Evolutionary conservation across 495 filamentous ascomycete species (phyloP), one percentile per base, ranked within the genome.

Genomic region (Astrothelium subdiscretum): DNA sequence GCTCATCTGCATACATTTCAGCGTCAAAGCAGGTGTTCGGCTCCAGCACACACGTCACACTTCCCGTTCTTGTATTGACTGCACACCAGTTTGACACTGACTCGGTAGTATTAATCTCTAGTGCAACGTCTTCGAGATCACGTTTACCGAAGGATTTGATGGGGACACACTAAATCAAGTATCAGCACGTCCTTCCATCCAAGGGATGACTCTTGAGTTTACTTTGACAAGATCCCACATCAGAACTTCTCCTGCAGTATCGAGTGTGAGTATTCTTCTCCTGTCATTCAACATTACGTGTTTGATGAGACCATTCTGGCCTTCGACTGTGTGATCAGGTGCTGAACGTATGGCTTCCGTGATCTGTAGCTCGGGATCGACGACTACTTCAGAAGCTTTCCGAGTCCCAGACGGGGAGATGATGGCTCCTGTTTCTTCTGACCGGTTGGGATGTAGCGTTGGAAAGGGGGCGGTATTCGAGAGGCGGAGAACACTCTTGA

Each of bases 11-110:
- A 71, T 98, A 98, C 75, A 95, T 87, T 71, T 98, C 94, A 40
- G 92, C 95, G 73, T 97, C 95, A 68, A 98, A 98, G 71, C 94
- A 97, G 64, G 94, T 91, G 67, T 94, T 95, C 51, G 91, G 89
- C 67, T 97, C 94, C 22, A 98, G 73, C 13, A 96, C 87, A 31
- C 95, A 92, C 2, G 91, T 91, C 61, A 98, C 74, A 64, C 87
- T 86, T 43, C 94, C 94, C 3, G 94, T 97, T 61, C 91, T 85
- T 31, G 91, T 92, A 69, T 98, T 91, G 57, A 97, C 88, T 13
- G 87, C 86, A 70, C 92, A 97, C 94, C 94, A 98, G 63, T 95
- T 91, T 4, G 91, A 86, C 58, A 97, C 88, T 42, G 84, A 91
- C 70, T 96, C 92, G 11, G 80, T 77, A 1, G 90, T 97, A 69